Conservation (phyloP, 2,329 filamentous ascomycete genomes). For the Seiridium cupressi region DNA sequence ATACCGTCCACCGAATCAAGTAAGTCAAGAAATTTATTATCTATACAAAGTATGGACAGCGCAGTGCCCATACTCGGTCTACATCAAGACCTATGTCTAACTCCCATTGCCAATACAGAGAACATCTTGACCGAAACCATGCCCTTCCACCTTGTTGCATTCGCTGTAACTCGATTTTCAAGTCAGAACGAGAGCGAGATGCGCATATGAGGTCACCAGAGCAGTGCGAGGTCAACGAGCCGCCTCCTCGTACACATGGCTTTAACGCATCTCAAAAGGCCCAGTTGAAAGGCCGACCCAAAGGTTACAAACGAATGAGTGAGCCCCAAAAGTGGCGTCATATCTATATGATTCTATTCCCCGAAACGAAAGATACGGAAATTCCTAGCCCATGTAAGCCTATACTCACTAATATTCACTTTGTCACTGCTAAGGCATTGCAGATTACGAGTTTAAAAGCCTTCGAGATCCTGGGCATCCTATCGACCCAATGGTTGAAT, state of each 20-base stretch:
- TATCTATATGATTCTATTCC: slow-evolving; percentile 14
- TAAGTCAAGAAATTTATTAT: background rate
- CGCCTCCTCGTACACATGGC: slow-evolving; percentile 6
- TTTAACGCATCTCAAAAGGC: slow-evolving; percentile 11
- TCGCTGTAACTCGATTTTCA: slow-evolving; percentile 12
- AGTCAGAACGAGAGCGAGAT: slow-evolving; percentile 8
- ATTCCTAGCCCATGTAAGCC: slow-evolving; percentile 13
- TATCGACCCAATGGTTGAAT: background rate
- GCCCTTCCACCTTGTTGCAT: slow-evolving; percentile 11
- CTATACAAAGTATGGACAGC: no score
- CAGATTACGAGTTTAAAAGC: background rate
- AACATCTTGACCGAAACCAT: slow-evolving; percentile 16
- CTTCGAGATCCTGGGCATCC: background rate
- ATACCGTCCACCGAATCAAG: slow-evolving; percentile 13
- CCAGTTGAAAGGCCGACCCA: slow-evolving; percentile 8
- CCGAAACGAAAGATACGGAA: slow-evolving; percentile 4
- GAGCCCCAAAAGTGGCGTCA: slow-evolving; percentile 15
- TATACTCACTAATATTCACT: background rate
- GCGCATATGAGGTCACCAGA: slow-evolving; percentile 7
- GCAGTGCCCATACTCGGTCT: no score
- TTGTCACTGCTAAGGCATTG: background rate
- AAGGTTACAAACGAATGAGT: slow-evolving; percentile 6
- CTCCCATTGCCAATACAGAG: no score
- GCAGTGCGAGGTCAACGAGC: slow-evolving; percentile 8
- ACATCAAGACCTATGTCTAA: no score